Conservation (phyloP, 2,329 filamentous ascomycete genomes). For the Pyrenophora teres region DNA sequence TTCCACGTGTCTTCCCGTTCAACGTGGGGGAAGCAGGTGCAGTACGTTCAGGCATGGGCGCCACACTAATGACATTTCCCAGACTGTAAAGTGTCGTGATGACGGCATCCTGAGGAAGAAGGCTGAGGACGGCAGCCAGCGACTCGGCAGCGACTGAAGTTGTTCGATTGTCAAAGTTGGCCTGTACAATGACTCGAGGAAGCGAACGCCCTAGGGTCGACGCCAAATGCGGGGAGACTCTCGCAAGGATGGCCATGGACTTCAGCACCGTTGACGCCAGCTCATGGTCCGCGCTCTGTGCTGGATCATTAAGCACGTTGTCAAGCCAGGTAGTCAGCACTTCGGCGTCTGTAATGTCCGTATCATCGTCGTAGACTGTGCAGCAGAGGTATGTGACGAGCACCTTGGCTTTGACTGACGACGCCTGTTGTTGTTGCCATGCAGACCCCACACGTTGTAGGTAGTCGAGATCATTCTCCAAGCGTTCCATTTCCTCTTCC, state of each 20-base stretch:
- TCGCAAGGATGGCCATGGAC: slow-evolving; percentile 80
- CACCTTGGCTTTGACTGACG: slow-evolving; percentile 81
- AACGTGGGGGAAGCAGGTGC: slow-evolving; percentile 51
- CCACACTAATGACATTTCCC: slow-evolving; percentile 90
- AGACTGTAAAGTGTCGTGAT: slow-evolving; percentile 95
- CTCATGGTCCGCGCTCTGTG: slow-evolving; percentile 79
- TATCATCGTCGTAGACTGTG: slow-evolving; percentile 73
- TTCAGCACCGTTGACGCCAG: slow-evolving; percentile 80
- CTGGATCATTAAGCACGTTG: slow-evolving; percentile 74
- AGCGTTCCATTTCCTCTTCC: slow-evolving; percentile 78
- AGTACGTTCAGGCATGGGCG: slow-evolving; percentile 57
- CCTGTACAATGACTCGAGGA: slow-evolving; percentile 86
- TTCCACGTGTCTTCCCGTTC: slow-evolving; percentile 57
- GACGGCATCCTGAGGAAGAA: slow-evolving; percentile 86
- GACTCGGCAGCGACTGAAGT: slow-evolving; percentile 81
- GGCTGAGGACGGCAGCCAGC: slow-evolving; percentile 77
- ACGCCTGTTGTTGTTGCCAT: slow-evolving; percentile 85
- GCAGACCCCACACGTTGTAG: slow-evolving; percentile 76
- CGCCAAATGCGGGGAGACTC: slow-evolving; percentile 72
- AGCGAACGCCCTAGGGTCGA: slow-evolving; percentile 77
- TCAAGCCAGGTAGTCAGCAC: slow-evolving; percentile 84
- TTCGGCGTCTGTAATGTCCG: slow-evolving; percentile 74
- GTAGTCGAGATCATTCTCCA: slow-evolving; percentile 91
- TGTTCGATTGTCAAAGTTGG: slow-evolving; percentile 69
- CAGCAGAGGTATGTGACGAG: slow-evolving; percentile 87